phyloP scores from a whole-genome alignment of 768 basidiomycete genomes.

The Kwoniella sp. region DNA sequence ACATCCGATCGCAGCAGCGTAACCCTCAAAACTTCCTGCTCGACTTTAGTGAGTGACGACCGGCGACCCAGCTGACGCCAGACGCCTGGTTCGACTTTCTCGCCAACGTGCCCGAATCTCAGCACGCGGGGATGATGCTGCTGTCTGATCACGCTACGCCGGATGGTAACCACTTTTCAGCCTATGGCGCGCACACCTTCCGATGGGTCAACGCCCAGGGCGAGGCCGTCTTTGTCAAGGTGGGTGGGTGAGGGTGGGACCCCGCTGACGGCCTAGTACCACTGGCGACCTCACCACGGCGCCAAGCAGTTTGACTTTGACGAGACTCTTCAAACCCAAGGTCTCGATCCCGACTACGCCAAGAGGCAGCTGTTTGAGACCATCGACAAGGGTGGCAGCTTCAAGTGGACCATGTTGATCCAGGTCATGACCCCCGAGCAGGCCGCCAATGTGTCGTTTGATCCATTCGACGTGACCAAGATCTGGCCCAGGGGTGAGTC shows the following conservation, averaged over 20 bases:
- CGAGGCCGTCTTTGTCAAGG: slow-evolving; percentile 37
- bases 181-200: slow-evolving; percentile 41
- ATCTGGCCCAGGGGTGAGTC: slow-evolving; percentile 21
- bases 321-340: slow-evolving; percentile 30
- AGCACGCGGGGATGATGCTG: slow-evolving; percentile 46
- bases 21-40: slow-evolving; percentile 45
- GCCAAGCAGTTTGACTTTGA: slow-evolving; percentile 40
- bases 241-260: neutral
- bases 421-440: slow-evolving; percentile 46
- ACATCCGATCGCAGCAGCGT: slow-evolving; percentile 44
- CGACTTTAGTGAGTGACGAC: slow-evolving; percentile 30
- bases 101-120: slow-evolving; percentile 40
- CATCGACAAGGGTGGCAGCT: slow-evolving; percentile 37
- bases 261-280: slow-evolving; percentile 21
- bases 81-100: slow-evolving; percentile 48
- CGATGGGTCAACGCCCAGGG: slow-evolving; percentile 35
- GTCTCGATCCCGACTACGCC: slow-evolving; percentile 46
- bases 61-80: neutral
- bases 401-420: slow-evolving; percentile 42
- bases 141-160: slow-evolving; percentile 46
- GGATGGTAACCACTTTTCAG: slow-evolving; percentile 33
- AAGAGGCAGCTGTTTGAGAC: slow-evolving; percentile 46
- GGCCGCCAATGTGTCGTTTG: slow-evolving; percentile 29
- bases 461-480: slow-evolving; percentile 48
- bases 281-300: slow-evolving; percentile 34